Evolutionary conservation across 2,329 filamentous ascomycete genomes (phyloP).

Genomic region (Alternaria infectoria): DNA sequence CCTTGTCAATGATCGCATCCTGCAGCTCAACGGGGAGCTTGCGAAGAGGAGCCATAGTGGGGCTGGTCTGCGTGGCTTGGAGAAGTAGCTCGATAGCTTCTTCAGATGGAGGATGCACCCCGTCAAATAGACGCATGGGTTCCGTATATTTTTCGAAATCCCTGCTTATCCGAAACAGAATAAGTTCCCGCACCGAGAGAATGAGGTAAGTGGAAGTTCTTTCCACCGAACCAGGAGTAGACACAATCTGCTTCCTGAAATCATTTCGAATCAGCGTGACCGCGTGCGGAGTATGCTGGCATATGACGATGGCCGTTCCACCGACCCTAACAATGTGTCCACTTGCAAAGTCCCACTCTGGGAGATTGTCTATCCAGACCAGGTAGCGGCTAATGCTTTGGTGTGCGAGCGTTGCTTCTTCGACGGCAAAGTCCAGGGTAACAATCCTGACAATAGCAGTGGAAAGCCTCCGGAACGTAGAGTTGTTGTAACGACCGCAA

Average conservation of each 20-base stretch:
- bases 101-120: conserved; percentile 18
- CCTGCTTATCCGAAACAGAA: conserved; percentile 16
- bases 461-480: conserved; percentile 18
- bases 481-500: conserved; percentile 16
- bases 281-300: conserved; percentile 17
- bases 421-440: conserved; percentile 16
- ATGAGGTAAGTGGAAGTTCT: conserved; percentile 20
- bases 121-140: conserved; percentile 22
- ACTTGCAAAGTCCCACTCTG: conserved; percentile 10
- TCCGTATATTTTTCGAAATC: conserved; percentile 14
- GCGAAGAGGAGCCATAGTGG: conserved; percentile 13
- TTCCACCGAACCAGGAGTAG: background rate
- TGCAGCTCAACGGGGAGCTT: conserved; percentile 29
- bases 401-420: conserved; percentile 14
- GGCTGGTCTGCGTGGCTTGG: conserved; percentile 13
- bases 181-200: conserved; percentile 22
- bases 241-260: conserved; percentile 7
- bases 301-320: conserved; percentile 19
- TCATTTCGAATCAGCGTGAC: conserved; percentile 19
- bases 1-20: conserved; percentile 25
- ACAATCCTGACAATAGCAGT: conserved; percentile 15
- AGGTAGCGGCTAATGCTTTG: conserved; percentile 6
- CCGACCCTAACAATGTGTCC: conserved; percentile 15
- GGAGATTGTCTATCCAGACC: conserved; percentile 19
- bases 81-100: conserved; percentile 22